phyloP scores from a whole-genome alignment of 805 yeast species.

The Candida pseudofarinosa region DNA sequence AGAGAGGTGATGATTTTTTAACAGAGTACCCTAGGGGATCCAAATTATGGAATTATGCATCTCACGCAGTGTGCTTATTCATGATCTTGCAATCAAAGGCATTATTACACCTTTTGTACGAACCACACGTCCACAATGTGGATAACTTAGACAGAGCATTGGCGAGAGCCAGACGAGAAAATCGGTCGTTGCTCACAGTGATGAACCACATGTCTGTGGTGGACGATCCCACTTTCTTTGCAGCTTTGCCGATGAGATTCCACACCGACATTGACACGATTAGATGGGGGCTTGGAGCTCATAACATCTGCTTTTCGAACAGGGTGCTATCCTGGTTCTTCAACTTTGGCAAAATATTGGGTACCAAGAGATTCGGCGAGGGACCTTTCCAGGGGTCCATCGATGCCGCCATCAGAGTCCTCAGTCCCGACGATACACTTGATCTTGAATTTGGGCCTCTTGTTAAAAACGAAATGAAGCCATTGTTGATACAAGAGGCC shows the following conservation, averaged over 20 bases:
- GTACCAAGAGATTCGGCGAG: conserved; percentile 82
- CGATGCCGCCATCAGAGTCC: conserved; percentile 78
- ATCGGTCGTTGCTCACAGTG: conserved; percentile 73
- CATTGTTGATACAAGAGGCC: conserved; percentile 39
- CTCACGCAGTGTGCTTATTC: conserved; percentile 63
- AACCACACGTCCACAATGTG: conserved; percentile 57
- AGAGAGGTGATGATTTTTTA: conserved; percentile 71
- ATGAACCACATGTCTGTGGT: conserved; percentile 92
- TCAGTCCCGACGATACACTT: conserved; percentile 73
- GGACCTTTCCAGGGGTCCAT: conserved; percentile 91
- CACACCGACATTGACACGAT: conserved; percentile 60
- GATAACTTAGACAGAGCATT: conserved; percentile 65
- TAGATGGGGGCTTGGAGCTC: conserved; percentile 95
- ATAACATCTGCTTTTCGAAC: conserved; percentile 77
- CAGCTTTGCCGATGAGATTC: conserved; percentile 70
- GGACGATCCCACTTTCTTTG: conserved; percentile 92
- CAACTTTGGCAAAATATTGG: conserved; percentile 82
- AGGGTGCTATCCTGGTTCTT: conserved; percentile 56
- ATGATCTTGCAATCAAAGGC: conserved; percentile 64
- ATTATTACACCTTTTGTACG: conserved; percentile 57
- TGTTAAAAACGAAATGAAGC: conserved; percentile 23
- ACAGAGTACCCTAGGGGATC: conserved; percentile 56
- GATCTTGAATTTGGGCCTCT: conserved; percentile 40
- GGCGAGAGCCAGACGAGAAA: conserved; percentile 57
- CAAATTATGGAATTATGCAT: conserved; percentile 59